phyloP scores from a whole-genome alignment of 1,284 basidiomycete genomes.

The Schizophyllum commune region DNA sequence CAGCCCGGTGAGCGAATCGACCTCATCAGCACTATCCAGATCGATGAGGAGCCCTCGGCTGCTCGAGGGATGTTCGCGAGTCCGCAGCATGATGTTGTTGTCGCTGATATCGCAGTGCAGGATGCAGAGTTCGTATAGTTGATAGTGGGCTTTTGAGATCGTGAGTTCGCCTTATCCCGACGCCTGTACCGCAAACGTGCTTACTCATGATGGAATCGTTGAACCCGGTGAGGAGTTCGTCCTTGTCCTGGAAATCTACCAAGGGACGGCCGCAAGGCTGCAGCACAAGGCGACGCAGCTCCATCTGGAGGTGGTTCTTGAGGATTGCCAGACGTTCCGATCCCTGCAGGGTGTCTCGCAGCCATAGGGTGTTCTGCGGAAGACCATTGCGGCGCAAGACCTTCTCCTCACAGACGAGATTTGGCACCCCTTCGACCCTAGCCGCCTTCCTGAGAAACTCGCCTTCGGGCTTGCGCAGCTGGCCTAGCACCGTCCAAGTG shows the following conservation, averaged over 20 bases:
- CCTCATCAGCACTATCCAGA: constrained; percentile 1
- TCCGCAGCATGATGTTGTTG: constrained; percentile 4
- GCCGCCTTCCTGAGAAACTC: background rate
- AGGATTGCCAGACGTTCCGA: background rate
- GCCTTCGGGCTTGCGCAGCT: background rate
- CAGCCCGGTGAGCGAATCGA: background rate
- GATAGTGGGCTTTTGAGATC: background rate
- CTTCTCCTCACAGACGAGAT: background rate
- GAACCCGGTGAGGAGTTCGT: constrained; percentile 8
- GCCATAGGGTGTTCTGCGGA: background rate
- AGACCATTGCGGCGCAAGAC: background rate
- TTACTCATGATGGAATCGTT: constrained; percentile 6
- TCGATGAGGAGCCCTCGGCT: constrained; percentile 7
- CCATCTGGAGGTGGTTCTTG: background rate
- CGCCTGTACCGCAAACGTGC: background rate
- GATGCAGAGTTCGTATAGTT: background rate
- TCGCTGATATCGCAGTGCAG: constrained; percentile 6
- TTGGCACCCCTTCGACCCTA: background rate
- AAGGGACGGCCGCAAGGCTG: constrained; percentile 1
- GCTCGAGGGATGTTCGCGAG: background rate
- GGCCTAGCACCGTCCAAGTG: constrained; percentile 1
- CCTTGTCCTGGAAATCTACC: background rate
- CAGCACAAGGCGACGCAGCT: constrained; percentile 3
- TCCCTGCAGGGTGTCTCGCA: background rate
- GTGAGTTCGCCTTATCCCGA: background rate